These are phyloP conservation scores for Penicillium palitans DNA, from an alignment of 2,329 filamentous ascomycete species.

Conservation along the genomic window DNA sequence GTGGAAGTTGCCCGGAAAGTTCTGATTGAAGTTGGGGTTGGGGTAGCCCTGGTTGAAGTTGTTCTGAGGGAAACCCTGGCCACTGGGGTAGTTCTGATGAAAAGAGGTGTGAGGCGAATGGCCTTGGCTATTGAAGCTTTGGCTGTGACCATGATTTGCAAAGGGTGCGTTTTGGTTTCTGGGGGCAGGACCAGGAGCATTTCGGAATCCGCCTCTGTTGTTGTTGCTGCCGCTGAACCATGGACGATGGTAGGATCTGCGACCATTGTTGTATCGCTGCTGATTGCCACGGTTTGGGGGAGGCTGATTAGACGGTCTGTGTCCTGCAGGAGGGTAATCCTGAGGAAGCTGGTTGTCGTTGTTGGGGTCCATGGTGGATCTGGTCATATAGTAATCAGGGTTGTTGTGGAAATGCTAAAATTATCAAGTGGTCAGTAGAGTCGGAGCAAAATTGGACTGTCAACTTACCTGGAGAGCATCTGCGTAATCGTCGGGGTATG, in stretches of 20 bases:
- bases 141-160: background rate
- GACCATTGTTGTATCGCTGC: slow-evolving; percentile 1
- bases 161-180: slow-evolving; percentile 2
- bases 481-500: slow-evolving; percentile 7
- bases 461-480: slow-evolving; percentile 19
- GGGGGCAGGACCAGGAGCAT: background rate
- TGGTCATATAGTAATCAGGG: slow-evolving; percentile 19
- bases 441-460: background rate
- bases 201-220: slow-evolving; percentile 8
- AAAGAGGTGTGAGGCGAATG: background rate
- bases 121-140: background rate
- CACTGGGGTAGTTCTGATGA: background rate
- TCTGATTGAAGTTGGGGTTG: background rate
- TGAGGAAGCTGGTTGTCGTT: background rate
- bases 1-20: background rate
- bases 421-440: background rate
- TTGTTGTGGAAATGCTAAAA: slow-evolving; percentile 20
- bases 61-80: background rate
- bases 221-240: background rate
- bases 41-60: slow-evolving; percentile 6
- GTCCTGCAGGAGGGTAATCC: background rate
- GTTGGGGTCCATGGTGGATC: slow-evolving; percentile 19
- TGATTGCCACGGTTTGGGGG: slow-evolving; percentile 4
- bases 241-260: slow-evolving; percentile 3
- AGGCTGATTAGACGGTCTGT: background rate